phyloP scores from a whole-genome alignment of 352 stramenopile genomes.

The Phytophthora rubi region DNA sequence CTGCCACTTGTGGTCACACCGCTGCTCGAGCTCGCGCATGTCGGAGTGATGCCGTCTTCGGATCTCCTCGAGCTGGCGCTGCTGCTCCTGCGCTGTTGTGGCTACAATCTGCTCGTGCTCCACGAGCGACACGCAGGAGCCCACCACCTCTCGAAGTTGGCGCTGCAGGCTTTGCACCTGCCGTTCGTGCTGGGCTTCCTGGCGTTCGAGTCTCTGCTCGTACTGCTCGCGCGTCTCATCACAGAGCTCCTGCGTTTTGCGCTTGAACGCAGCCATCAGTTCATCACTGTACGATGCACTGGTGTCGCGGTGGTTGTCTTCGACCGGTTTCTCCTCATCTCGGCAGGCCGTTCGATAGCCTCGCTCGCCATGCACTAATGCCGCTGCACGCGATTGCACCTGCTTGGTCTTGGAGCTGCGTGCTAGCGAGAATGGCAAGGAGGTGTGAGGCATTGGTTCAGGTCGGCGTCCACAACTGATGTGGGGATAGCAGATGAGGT shows the following conservation, averaged over 20 bases:
- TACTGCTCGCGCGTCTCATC: slow-evolving; percentile 65
- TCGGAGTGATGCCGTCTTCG: slow-evolving; percentile 32
- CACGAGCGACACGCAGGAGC: slow-evolving; percentile 51
- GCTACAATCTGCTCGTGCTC: slow-evolving; percentile 60
- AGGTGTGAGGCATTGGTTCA: not conserved
- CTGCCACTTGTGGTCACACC: slow-evolving; percentile 40
- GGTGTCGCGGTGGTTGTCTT: slow-evolving; percentile 6
- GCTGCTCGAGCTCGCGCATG: slow-evolving; percentile 28
- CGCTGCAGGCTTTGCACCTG: slow-evolving; percentile 47
- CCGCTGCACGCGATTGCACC: slow-evolving; percentile 4
- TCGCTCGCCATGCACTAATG: slow-evolving; percentile 3
- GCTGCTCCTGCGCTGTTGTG: slow-evolving; percentile 24
- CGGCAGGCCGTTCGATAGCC: slow-evolving; percentile 3
- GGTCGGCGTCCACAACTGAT: slow-evolving; percentile 4
- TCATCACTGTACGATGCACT: slow-evolving; percentile 22
- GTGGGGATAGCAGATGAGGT: not conserved
- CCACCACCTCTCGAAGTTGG: slow-evolving; percentile 53
- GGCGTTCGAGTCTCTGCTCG: slow-evolving; percentile 51
- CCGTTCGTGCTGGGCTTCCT: slow-evolving; percentile 51
- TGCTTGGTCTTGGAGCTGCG: not conserved
- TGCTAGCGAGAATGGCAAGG: not conserved
- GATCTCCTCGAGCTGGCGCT: slow-evolving; percentile 35
- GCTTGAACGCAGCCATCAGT: slow-evolving; percentile 37
- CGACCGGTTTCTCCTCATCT: not conserved
- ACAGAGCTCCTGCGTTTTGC: slow-evolving; percentile 56